Conservation (phyloP, 352 stramenopile genomes). For the Phytopythium chamaehyphon region DNA sequence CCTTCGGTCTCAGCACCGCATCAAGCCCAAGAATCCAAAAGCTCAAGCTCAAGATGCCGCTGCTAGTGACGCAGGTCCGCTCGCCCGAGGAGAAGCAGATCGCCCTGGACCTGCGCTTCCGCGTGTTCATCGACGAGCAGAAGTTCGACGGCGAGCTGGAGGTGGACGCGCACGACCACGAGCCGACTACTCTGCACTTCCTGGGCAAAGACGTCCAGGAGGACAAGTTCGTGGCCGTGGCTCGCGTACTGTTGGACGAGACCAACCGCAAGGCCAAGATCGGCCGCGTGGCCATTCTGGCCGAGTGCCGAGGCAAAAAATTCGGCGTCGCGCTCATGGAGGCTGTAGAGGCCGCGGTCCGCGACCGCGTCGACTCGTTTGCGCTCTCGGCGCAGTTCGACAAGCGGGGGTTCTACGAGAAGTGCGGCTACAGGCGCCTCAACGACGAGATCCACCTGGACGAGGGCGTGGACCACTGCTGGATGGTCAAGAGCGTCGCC, state of each 20-base stretch:
- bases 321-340: constrained; percentile 44
- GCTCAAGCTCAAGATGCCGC: constrained; percentile 25
- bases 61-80: constrained; percentile 34
- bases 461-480: constrained; percentile 26
- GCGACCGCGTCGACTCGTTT: constrained; percentile 25
- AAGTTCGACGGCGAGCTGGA: constrained; percentile 33
- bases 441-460: constrained; percentile 26
- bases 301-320: constrained; percentile 48
- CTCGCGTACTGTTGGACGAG: constrained; percentile 32
- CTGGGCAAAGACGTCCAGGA: constrained; percentile 47
- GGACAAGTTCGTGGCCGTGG: constrained; percentile 48
- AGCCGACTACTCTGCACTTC: constrained; percentile 44
- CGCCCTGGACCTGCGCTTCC: constrained; percentile 35
- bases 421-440: constrained; percentile 21
- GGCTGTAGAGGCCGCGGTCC: constrained; percentile 25
- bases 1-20: too few species aligned
- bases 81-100: constrained; percentile 33
- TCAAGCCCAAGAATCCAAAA: too few species aligned
- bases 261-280: constrained; percentile 37
- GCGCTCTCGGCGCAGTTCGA: constrained; percentile 42
- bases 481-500: constrained; percentile 21
- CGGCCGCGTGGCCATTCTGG: constrained; percentile 50
- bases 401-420: constrained; percentile 25
- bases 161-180: constrained; percentile 40
- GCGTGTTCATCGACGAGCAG: constrained; percentile 56